Evolutionary conservation across 1,284 basidiomycete species (phyloP).

Genomic region (Marasmius fiardii): DNA sequence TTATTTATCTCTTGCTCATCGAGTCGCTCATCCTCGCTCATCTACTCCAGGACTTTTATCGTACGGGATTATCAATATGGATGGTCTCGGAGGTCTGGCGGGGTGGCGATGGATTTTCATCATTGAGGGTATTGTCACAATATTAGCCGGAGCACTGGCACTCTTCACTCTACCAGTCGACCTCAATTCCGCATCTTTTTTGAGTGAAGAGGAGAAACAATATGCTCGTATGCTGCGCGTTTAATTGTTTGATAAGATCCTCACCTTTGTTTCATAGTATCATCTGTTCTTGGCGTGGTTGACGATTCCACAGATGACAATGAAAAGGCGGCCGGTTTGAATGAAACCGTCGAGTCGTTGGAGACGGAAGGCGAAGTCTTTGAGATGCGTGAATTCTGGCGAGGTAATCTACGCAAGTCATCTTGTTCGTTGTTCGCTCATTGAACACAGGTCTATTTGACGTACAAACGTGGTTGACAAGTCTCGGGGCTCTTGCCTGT

Average conservation of each 20-base stretch:
- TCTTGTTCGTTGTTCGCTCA: slow-evolving; percentile 28
- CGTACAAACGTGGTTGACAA: slow-evolving; percentile 56
- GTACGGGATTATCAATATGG: slow-evolving; percentile 47
- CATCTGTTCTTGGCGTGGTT: too few species aligned
- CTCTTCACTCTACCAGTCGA: slow-evolving; percentile 49
- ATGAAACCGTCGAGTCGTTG: slow-evolving; percentile 20
- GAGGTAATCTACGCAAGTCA: slow-evolving; percentile 47
- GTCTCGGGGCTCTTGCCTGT: slow-evolving; percentile 49
- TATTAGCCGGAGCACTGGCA: slow-evolving; percentile 48
- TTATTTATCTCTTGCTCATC: not conserved
- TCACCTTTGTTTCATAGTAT: not conserved
- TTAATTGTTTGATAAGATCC: not conserved
- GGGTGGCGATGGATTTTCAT: slow-evolving; percentile 38
- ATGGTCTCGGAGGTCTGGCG: slow-evolving; percentile 47
- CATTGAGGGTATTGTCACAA: slow-evolving; percentile 61
- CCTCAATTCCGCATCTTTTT: slow-evolving; percentile 49
- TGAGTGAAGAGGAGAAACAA: slow-evolving; percentile 55
- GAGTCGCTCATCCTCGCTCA: not conserved
- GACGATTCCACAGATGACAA: not conserved
- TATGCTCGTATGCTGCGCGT: slow-evolving; percentile 42
- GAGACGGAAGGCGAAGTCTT: slow-evolving; percentile 44
- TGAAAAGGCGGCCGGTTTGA: not conserved
- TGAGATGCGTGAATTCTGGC: slow-evolving; percentile 52
- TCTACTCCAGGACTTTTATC: not conserved
- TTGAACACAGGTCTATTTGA: slow-evolving; percentile 39